Evolutionary conservation across 805 yeast genomes (phyloP), one percentile per base, ranked within the genome.

Genomic region (Hagleromyces aurorensis): DNA sequence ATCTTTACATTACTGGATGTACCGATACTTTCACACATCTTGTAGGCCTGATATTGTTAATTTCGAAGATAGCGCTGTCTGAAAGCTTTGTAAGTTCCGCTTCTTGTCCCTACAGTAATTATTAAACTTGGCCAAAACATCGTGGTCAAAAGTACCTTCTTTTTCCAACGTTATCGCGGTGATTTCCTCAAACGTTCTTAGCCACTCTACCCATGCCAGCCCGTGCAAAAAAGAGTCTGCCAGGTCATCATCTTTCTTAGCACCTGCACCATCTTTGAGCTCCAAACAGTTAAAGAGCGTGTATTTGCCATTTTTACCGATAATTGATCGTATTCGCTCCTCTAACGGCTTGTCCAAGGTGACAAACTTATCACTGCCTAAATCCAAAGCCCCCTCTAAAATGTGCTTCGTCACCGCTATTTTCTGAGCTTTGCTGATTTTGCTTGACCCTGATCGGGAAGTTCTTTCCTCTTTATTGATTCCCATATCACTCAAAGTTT

Each of bases 151-250:
- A 8, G 21, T 25, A 7, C 44, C 36, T 11, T 21, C 23, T n/a
- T 37, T 23, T 25, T 22, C 20, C 25, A 27, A 19, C n/a, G 29
- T 16, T 12, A 36, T 36, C 9, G 27, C 34, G 8, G 23, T 32
- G 27, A 34, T 26, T 31, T 61, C 56, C 10, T 40, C 36, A 20
- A 43, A 51, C 13, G 37, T 32, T 12, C 23, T 29, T 1, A 49
- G 19, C 70, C 77, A 74, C 8, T 55, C 44, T 9, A 59, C 30
- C 63, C 71, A 69, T 1, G 70, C 62, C 2, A 75, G 36, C 1
- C 72, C 80, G 48, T 78, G 83, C 10, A 78, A 53, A n/a, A 78
- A 55, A 1, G 78, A 64, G 48, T 78, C 87, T 6, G 75, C 69
- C 32, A 78, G 55, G 48, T 78, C 87, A 47, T 78, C 87, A 23